phyloP scores from a whole-genome alignment of 371 early-diverging fungal species.

The Circinella minor region DNA sequence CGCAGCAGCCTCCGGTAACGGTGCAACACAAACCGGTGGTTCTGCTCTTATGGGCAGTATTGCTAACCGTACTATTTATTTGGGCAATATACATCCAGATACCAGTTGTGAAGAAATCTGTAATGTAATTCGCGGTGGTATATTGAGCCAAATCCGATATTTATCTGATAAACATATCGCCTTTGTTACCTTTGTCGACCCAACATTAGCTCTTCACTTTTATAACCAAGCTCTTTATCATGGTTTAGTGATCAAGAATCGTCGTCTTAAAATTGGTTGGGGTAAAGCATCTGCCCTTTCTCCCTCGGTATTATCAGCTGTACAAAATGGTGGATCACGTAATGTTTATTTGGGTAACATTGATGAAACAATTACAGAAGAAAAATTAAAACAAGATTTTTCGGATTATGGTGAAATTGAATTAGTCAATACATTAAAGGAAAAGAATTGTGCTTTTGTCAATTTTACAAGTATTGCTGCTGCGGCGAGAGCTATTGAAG shows the following conservation, averaged over 20 bases:
- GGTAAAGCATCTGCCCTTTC: conserved; percentile 73
- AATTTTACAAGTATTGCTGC: conserved; percentile 74
- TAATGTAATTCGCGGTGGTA: conserved; percentile 86
- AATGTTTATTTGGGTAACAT: conserved; percentile 82
- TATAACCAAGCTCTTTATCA: conserved; percentile 57
- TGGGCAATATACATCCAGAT: conserved; percentile 78
- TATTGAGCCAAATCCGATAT: conserved; percentile 74
- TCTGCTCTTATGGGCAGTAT: conserved; percentile 13
- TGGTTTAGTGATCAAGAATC: conserved; percentile 69
- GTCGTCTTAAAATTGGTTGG: conserved; percentile 80
- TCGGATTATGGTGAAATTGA: conserved; percentile 82
- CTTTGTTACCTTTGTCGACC: conserved; percentile 84
- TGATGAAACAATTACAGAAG: conserved; percentile 64
- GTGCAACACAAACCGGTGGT: conserved; percentile 20
- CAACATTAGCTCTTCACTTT: conserved; percentile 64
- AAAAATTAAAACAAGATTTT: conserved; percentile 70
- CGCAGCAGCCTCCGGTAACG: conserved; percentile 15
- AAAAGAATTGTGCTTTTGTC: conserved; percentile 84
- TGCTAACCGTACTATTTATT: conserved; percentile 76
- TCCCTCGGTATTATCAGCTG: conserved; percentile 57
- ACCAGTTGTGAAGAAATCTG: conserved; percentile 80
- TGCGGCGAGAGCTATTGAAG: conserved; percentile 76
- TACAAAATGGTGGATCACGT: conserved; percentile 74
- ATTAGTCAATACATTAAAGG: conserved; percentile 72
- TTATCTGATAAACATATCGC: conserved; percentile 80